These are phyloP conservation scores for Actinomortierella ambigua DNA, from an alignment of 371 early-diverging fungal species.

Conservation along the genomic window DNA sequence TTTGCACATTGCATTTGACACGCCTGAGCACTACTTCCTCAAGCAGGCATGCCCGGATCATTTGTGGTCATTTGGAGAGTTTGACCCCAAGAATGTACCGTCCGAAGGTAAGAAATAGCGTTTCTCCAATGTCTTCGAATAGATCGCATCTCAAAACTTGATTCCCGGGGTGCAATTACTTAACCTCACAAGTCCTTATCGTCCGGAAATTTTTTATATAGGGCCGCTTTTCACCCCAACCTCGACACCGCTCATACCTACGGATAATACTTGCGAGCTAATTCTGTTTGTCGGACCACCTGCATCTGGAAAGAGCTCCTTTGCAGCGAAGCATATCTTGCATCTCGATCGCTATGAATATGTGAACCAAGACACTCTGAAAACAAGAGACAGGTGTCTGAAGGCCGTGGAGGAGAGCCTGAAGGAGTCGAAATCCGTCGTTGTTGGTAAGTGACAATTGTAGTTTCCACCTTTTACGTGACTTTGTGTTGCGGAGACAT, in stretches of 20 bases:
- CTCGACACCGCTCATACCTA: conserved; percentile 48
- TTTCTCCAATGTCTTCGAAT: background rate
- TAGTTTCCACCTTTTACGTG: background rate
- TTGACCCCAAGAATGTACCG: conserved; percentile 59
- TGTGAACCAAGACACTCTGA: conserved; percentile 85
- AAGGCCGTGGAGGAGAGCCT: conserved; percentile 59
- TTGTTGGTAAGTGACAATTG: conserved; percentile 55
- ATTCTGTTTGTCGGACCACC: conserved; percentile 85
- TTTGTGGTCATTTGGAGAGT: conserved; percentile 55
- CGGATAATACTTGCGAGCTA: conserved; percentile 56
- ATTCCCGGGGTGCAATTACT: no score
- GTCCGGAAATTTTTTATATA: conserved; percentile 8
- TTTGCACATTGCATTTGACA: conserved; percentile 70
- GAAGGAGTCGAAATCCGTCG: conserved; percentile 57
- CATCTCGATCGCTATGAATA: conserved; percentile 68
- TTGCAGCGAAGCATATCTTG: conserved; percentile 64
- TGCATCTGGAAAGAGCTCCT: conserved; percentile 86
- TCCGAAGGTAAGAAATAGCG: conserved; percentile 33
- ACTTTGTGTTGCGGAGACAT: no score
- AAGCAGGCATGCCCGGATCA: conserved; percentile 51
- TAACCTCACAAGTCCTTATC: no score
- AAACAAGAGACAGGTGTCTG: conserved; percentile 75
- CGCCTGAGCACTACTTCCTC: conserved; percentile 86
- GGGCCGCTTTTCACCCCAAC: conserved; percentile 35
- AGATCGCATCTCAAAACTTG: background rate